Base-by-base conservation (phyloP, 805 yeast species). In the Metschnikowia henanensis region DNA sequence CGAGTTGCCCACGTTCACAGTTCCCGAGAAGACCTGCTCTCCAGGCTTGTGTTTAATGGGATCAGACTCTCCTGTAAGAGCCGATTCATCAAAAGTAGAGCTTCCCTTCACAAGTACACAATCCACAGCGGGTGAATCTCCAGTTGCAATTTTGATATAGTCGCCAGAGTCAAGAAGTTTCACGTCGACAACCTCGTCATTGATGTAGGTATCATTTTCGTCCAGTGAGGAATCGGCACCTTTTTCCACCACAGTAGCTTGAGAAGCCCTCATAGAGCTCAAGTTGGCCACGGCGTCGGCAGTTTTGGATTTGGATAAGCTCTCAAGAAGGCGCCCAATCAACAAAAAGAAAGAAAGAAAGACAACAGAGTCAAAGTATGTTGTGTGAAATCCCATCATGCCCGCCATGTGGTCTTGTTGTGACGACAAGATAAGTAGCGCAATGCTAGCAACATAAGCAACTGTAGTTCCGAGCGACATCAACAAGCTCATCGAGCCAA, bases 351-450 rank as follows among this genome's bases (percentile, higher is more conserved):
- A 79, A 0, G 90, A 77, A 50, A 86, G 68, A 56, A 86, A 86
- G 3, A 86, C 87, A 22, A 85, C 92, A 5, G 91, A 81, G 56
- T 86, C 95, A 58, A 86, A 86, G 55, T 83, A 86, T 0, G 87
- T 81, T 4, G 88, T 82, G 13, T 79, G 72, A 46, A 73, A 72
- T 1, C 79, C 84, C 56, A 51, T 53, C n/a, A 22, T 22, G 25
- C 50, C 37, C 3, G 35, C 15, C 33, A 2, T 58, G 44, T 22
- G 43, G 3, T 49, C 34, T 34, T 53, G 64, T 22, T 57, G 41
- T 0, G 82, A 76, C 30, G 77, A 74, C 28, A 78, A 57, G 3
- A 61, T 70, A 10, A 85, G 61, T 34, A 83, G 62, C 0, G 76
- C 81, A 31, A 86, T 72, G 56, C 88, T 81, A 5, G 88, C 77